A percentile compares a stretch with the other conserved stretches of the same genome.
Evolutionary conservation across 2,329 filamentous ascomycete genomes (phyloP).

Genomic region (Fusarium sp.): DNA sequence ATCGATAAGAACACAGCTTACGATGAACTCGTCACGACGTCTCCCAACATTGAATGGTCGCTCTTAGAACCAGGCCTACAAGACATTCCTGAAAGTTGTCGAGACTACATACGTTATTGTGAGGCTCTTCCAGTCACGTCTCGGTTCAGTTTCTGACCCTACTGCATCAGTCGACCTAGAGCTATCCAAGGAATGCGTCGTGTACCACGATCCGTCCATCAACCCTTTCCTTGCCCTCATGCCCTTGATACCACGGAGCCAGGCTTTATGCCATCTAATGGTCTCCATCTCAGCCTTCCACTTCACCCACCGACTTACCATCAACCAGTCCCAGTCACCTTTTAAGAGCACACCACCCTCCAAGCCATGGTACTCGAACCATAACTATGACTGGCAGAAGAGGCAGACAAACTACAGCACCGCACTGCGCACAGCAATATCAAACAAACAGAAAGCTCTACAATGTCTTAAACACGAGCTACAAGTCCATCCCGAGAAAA

Average conservation of each 20-base stretch:
- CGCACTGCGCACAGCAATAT: no score
- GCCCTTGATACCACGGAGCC: neutral
- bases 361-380: no score
- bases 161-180: neutral
- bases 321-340: neutral
- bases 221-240: neutral
- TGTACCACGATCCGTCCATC: neutral
- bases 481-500: no score
- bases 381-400: no score
- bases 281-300: neutral
- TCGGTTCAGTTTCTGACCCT: neutral
- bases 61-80: neutral
- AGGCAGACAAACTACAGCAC: no score
- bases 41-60: fast-evolving
- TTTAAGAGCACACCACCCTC: no score
- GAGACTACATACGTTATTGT: neutral
- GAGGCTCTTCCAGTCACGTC: neutral
- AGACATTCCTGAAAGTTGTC: neutral
- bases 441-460: no score
- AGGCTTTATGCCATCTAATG: neutral
- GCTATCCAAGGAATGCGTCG: neutral
- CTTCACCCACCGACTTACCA: fast-evolving
- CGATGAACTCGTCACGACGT: neutral
- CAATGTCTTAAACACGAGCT: no score
- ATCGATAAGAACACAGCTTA: neutral